A percentile compares a stretch with the other conserved stretches of the same genome.
Evolutionary conservation across 192 early-diverging fungal species (phyloP).

Genomic region (Coemansia umbellata): DNA sequence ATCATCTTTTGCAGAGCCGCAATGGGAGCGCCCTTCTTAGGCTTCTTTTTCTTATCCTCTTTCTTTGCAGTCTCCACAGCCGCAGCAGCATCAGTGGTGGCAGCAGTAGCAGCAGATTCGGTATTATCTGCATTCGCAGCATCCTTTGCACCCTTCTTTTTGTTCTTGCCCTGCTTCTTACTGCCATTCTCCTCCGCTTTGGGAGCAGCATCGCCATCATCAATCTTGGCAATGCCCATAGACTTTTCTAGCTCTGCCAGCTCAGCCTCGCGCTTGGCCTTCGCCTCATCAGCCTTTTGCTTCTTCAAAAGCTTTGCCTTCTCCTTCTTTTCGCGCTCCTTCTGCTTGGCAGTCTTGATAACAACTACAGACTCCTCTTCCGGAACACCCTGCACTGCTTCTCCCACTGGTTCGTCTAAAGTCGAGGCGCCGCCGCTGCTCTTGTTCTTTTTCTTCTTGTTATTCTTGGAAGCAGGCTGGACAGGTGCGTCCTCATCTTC

Average conservation of each 20-base stretch:
- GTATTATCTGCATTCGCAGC: conserved; percentile 40
- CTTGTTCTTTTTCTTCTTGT: conserved; percentile 22
- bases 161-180: conserved; percentile 52
- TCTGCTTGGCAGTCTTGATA: conserved; percentile 52
- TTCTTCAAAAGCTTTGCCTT: conserved; percentile 40
- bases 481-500: conserved; percentile 6
- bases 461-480: conserved; percentile 14
- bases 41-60: conserved; percentile 34
- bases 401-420: conserved; percentile 1
- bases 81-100: conserved; percentile 10
- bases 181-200: conserved; percentile 9
- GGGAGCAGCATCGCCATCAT: conserved; percentile 4
- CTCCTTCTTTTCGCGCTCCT: conserved; percentile 55
- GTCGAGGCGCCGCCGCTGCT: no score
- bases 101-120: no score
- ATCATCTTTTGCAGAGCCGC: conserved; percentile 51
- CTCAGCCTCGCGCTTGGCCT: conserved; percentile 46
- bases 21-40: conserved; percentile 33
- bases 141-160: conserved; percentile 58
- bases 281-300: conserved; percentile 37
- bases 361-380: conserved; percentile 47
- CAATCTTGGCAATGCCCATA: conserved; percentile 19
- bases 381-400: conserved; percentile 25
- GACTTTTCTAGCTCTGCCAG: conserved; percentile 21
- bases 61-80: conserved; percentile 23